These are phyloP conservation scores for Apiotrichum laibachii DNA, from an alignment of 1,284 basidiomycete genomes.

Conservation along the genomic window DNA sequence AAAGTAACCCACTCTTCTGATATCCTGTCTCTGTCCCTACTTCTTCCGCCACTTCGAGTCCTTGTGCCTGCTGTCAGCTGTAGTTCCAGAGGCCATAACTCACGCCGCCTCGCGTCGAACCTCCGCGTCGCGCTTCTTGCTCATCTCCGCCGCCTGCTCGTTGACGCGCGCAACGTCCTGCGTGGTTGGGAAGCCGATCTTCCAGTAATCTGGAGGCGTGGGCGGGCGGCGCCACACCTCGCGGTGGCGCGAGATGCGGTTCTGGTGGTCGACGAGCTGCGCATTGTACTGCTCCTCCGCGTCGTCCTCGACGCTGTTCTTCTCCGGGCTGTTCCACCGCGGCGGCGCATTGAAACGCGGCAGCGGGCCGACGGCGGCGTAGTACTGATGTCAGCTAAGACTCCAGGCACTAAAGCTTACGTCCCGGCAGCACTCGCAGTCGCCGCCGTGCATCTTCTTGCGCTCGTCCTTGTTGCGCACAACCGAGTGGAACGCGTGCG, in stretches of 20 bases:
- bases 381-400: conserved; percentile 60
- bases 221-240: conserved; percentile 62
- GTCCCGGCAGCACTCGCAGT: conserved; percentile 79
- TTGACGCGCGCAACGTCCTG: conserved; percentile 75
- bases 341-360: conserved; percentile 64
- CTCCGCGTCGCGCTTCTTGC: conserved; percentile 63
- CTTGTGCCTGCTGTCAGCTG: conserved; percentile 28
- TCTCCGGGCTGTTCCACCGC: conserved; percentile 57
- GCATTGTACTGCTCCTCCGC: conserved; percentile 20
- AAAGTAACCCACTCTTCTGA: too few species aligned
- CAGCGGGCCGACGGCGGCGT: conserved; percentile 67
- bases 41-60: conserved; percentile 45
- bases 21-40: neutral
- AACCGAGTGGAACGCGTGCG: conserved; percentile 71
- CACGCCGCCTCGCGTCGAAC: conserved; percentile 42
- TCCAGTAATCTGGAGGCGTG: conserved; percentile 76
- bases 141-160: conserved; percentile 60
- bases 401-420: conserved; percentile 55
- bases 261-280: conserved; percentile 61
- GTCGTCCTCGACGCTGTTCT: conserved; percentile 10
- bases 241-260: conserved; percentile 74
- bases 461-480: conserved; percentile 67
- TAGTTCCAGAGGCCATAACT: conserved; percentile 10
- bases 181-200: conserved; percentile 81
- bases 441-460: conserved; percentile 66